Evolutionary conservation across 2,329 filamentous ascomycete species (phyloP).

Genomic region (Stromatinia cepivora): DNA sequence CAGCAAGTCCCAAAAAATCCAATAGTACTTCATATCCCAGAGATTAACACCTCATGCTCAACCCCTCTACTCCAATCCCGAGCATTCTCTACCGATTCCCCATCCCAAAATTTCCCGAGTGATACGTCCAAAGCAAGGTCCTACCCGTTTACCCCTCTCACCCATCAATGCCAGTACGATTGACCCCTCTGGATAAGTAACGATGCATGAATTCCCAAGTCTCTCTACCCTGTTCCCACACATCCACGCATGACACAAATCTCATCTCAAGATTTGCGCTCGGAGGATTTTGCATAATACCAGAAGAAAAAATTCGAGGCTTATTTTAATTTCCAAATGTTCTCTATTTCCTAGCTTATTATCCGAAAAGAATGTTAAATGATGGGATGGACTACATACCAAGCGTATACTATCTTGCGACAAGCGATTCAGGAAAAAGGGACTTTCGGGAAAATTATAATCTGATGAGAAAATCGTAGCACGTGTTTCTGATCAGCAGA

Average conservation of each 20-base stretch:
- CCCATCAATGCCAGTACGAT: constrained; percentile 7
- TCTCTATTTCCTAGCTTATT: background rate
- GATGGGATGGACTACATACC: background rate
- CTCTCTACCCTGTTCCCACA: constrained; percentile 1
- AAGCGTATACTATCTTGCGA: background rate
- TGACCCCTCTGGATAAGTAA: background rate
- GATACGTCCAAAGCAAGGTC: constrained; percentile 7
- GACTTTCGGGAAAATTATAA: background rate
- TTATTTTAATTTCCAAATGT: background rate
- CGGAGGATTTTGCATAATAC: constrained; percentile 2
- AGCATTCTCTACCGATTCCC: background rate
- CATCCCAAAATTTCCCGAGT: background rate
- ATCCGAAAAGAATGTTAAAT: background rate
- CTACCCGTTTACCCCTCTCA: background rate
- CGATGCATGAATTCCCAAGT: constrained; percentile 17
- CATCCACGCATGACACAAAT: constrained; percentile 17
- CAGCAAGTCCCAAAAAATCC: background rate
- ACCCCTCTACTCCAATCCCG: background rate
- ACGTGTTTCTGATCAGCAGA: constrained; percentile 2
- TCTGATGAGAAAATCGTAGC: background rate
- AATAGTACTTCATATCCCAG: constrained; percentile 6
- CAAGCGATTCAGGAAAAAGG: background rate
- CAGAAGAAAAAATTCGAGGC: background rate
- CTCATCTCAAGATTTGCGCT: constrained; percentile 13
- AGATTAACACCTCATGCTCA: constrained; percentile 21